Percentiles rank a stretch among this genome's conserved stretches.
These are phyloP conservation scores for Chytriomyces sp. DNA, from an alignment of 192 early-diverging fungal genomes.

Conservation along the genomic window DNA sequence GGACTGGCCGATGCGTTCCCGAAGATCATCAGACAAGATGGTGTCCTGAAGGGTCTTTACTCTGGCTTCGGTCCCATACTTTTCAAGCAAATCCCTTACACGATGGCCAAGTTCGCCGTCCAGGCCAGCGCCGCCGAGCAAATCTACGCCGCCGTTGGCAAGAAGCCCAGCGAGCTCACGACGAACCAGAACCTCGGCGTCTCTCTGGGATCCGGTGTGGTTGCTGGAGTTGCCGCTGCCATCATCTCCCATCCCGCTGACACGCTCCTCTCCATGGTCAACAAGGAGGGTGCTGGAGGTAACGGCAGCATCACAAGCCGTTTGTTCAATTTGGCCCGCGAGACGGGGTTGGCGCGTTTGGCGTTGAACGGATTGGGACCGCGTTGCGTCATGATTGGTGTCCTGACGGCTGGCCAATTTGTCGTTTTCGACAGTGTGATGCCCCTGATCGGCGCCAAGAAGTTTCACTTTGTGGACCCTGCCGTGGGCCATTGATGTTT, in stretches of 20 bases:
- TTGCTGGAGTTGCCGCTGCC: slow-evolving; percentile 85
- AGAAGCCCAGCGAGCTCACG: slow-evolving; percentile 45
- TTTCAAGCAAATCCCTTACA: slow-evolving; percentile 78
- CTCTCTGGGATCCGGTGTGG: slow-evolving; percentile 80
- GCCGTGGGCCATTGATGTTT: no score
- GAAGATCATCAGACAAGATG: slow-evolving; percentile 63
- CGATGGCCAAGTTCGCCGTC: slow-evolving; percentile 75
- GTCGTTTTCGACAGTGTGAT: slow-evolving; percentile 25
- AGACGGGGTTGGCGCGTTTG: slow-evolving; percentile 40
- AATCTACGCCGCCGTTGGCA: slow-evolving; percentile 47
- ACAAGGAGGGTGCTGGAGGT: slow-evolving; percentile 48
- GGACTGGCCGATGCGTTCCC: slow-evolving; percentile 64
- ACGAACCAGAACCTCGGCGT: slow-evolving; percentile 46
- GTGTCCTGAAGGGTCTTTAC: slow-evolving; percentile 65
- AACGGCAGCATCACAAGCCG: slow-evolving; percentile 43
- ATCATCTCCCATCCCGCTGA: slow-evolving; percentile 91
- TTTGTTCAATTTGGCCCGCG: slow-evolving; percentile 30
- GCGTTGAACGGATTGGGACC: slow-evolving; percentile 78
- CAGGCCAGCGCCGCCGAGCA: slow-evolving; percentile 55
- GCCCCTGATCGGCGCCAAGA: slow-evolving; percentile 14
- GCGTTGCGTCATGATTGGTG: slow-evolving; percentile 90
- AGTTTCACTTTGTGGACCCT: slow-evolving; percentile 36
- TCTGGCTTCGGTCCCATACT: slow-evolving; percentile 74
- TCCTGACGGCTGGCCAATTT: slow-evolving; percentile 65
- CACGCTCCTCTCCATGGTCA: slow-evolving; percentile 55